A percentile compares a stretch with the other conserved stretches of the same genome.
Conservation (phyloP, 768 basidiomycete genomes). For the Crepidotus variabilis region DNA sequence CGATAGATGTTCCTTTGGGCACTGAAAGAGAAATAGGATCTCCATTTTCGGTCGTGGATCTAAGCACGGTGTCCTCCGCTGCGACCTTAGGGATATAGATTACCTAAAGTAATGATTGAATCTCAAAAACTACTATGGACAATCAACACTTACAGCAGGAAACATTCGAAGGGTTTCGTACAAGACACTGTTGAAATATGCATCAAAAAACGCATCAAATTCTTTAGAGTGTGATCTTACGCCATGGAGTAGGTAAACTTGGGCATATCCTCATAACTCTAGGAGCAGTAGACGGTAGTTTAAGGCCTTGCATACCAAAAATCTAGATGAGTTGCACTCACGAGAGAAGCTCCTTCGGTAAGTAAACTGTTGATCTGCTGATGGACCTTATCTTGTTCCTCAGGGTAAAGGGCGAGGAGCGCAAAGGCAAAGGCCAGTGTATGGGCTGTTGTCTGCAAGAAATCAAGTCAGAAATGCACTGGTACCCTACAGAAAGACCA, state of each 20-base stretch:
- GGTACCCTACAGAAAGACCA: conserved; percentile 20
- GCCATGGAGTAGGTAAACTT: conserved; percentile 35
- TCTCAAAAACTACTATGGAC: not conserved
- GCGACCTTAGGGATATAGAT: conserved; percentile 38
- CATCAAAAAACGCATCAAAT: not conserved
- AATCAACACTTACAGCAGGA: conserved; percentile 32
- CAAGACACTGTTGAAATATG: conserved; percentile 32
- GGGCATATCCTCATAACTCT: not conserved
- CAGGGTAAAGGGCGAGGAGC: not conserved
- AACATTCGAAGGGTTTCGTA: conserved; percentile 49
- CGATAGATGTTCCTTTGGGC: conserved; percentile 32
- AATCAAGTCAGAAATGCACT: conserved; percentile 31
- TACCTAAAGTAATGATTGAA: conserved; percentile 23
- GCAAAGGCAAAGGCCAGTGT: not conserved
- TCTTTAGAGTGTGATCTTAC: conserved; percentile 18
- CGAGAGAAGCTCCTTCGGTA: not conserved
- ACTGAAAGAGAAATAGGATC: conserved; percentile 32
- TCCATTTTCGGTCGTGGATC: conserved; percentile 27
- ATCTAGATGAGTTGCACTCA: not conserved
- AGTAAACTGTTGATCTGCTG: not conserved
- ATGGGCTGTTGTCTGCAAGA: conserved; percentile 31
- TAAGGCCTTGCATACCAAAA: not conserved
- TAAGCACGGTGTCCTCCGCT: conserved; percentile 39
- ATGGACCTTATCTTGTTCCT: not conserved
- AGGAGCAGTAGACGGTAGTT: not conserved